Conservation (phyloP, 73 alveolate species). For the Effrenium voratum region DNA sequence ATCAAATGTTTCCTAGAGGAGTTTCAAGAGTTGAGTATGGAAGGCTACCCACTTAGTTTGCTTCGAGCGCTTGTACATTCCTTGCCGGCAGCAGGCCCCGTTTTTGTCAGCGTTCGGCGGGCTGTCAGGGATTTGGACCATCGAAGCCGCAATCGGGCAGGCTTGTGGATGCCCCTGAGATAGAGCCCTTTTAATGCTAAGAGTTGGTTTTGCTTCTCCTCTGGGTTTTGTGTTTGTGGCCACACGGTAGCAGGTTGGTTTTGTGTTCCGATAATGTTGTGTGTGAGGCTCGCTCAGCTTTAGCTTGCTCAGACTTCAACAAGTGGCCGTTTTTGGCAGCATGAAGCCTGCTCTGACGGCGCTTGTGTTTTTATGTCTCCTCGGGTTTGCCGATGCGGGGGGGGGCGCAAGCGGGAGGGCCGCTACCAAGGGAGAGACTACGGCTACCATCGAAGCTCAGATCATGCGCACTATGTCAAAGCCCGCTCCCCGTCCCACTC, state of each 20-base stretch:
- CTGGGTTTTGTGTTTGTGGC: not conserved
- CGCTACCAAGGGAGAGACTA: not conserved
- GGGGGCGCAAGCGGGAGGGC: not conserved
- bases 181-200: not conserved
- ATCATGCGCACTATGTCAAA: not conserved
- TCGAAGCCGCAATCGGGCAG: too few relatives aligned
- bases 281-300: not conserved
- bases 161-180: too few relatives aligned
- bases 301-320: not conserved
- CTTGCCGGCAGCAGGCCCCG: not conserved
- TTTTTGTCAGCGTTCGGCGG: not conserved
- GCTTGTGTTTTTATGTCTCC: not conserved
- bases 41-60: not conserved
- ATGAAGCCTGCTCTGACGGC: not conserved
- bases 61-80: constrained; percentile 3
- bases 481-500: not conserved
- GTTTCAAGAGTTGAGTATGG: not conserved
- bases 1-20: not conserved
- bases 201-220: not conserved
- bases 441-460: not conserved
- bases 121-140: not conserved
- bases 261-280: not conserved
- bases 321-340: not conserved
- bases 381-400: constrained; percentile 15
- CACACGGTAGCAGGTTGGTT: not conserved